phyloP scores from a whole-genome alignment of 176 grass and related monocot species.

The Hsuehochloa calcarea region DNA sequence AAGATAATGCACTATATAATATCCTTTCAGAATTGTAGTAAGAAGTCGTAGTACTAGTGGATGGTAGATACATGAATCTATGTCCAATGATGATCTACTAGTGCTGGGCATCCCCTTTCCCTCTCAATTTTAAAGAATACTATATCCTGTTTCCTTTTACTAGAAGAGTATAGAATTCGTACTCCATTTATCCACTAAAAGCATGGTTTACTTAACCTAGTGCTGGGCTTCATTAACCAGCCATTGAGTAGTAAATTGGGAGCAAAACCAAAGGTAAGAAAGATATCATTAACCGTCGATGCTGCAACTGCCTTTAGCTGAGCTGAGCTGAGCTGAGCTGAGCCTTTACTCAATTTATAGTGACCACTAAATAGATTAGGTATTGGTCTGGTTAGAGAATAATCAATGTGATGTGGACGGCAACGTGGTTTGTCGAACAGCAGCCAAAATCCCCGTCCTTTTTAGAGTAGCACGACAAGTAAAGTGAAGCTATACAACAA shows the following conservation, averaged over 20 bases:
- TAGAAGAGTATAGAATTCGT: neutral
- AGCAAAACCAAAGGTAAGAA: neutral
- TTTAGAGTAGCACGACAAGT: neutral
- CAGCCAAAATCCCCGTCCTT: neutral
- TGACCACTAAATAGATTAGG: constrained; percentile 10
- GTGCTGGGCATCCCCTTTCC: neutral
- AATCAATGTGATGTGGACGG: constrained; percentile 25
- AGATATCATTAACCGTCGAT: neutral
- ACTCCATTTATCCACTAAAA: constrained; percentile 13
- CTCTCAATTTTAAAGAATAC: neutral
- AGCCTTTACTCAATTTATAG: constrained; percentile 1
- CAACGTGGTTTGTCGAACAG: constrained; percentile 16
- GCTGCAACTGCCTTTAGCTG: neutral
- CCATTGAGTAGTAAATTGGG: neutral
- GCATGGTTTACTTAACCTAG: neutral
- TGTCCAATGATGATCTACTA: neutral
- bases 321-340: neutral
- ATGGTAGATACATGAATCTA: neutral
- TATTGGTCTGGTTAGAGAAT: neutral
- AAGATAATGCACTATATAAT: neutral
- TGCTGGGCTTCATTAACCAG: neutral
- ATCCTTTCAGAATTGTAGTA: neutral
- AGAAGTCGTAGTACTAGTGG: neutral
- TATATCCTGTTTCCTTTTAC: neutral
- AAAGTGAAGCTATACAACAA: neutral